Base-by-base conservation (phyloP, 2,329 filamentous ascomycete species). In the Trichoderma pleuroti region DNA sequence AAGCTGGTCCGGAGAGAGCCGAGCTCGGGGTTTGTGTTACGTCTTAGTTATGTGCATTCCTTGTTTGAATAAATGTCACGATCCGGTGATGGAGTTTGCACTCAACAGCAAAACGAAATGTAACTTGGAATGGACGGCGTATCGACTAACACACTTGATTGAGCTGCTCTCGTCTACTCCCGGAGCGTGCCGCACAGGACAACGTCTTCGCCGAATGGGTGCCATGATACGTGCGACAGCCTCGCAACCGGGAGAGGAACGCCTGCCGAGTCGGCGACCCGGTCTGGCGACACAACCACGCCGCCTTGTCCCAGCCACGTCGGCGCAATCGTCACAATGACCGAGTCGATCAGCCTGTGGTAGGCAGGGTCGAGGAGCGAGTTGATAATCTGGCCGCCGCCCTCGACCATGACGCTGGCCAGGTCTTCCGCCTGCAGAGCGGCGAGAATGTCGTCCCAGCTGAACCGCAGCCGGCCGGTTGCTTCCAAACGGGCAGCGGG, bases 271-370 rank as follows among this genome's bases (percentile, higher is more conserved):
- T 86, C 85, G 3, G 79, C 76, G 52, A 85, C 86, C 39, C 88
- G 84, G 24, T 88, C 84, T 2, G 94, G 95, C 60, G 89, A 91
- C 3, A 97, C 93, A 12, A 90, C 85, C 11, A 98, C 92, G 9
- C 93, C 93, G 3, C 92, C 93, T 72, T 87, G 85, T 2, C 95
- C 95, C n/a, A 98, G 85, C 88, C 93, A 98, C 0, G 90, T 93
- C 10, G 95, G 95, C 4, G 95, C 94, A 76, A 98, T 90, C 0
- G 95, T 98, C 71, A 98, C 86, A 75, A 98, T 92, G 62, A 97
- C 90, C 2, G 91, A 91, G 77, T 93, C 87, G 54, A 97, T 84
- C 10, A 94, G 82, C n/a, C 79, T 75, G 18, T 88, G 83, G 75
- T 90, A 88, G 32, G 83, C 82, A 3, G 87, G 84, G 49, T 86